Percentiles rank a stretch among this genome's conserved stretches.
These are phyloP conservation scores for Chlorella sp. DNA, from an alignment of 139 green algal genomes.

Conservation along the genomic window DNA sequence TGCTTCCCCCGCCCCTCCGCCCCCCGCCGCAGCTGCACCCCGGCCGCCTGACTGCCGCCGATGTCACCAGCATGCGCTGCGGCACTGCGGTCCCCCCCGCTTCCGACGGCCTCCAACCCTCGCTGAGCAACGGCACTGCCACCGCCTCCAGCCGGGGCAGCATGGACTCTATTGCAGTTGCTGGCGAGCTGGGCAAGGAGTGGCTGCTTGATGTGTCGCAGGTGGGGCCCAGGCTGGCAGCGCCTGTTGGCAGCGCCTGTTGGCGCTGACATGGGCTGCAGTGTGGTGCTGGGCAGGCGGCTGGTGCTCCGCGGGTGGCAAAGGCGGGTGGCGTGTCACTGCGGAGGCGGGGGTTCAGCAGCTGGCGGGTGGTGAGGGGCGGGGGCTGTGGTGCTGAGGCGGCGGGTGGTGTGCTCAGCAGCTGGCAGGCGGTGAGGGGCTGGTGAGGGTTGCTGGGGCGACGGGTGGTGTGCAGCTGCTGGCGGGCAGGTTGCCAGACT, in stretches of 20 bases:
- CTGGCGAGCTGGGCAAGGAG: background rate
- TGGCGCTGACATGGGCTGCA: background rate
- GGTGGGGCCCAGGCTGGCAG: too few species aligned
- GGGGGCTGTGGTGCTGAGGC: background rate
- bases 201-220: constrained; percentile 17
- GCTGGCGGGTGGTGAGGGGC: background rate
- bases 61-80: background rate
- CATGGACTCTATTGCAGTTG: background rate
- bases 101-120: too few species aligned
- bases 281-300: background rate
- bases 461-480: too few species aligned
- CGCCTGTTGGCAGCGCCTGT: background rate
- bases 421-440: too few species aligned
- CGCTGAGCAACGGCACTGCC: background rate
- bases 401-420: too few species aligned
- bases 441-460: too few species aligned
- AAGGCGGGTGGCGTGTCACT: background rate
- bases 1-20: too few species aligned
- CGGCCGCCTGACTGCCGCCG: background rate
- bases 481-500: too few species aligned
- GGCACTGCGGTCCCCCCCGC: background rate
- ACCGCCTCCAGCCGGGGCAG: background rate
- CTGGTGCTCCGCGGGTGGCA: background rate
- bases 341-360: background rate
- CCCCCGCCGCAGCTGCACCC: background rate